These are phyloP conservation scores for Erodium moschatum DNA, from an alignment of 441 rosid species.

Conservation along the genomic window DNA sequence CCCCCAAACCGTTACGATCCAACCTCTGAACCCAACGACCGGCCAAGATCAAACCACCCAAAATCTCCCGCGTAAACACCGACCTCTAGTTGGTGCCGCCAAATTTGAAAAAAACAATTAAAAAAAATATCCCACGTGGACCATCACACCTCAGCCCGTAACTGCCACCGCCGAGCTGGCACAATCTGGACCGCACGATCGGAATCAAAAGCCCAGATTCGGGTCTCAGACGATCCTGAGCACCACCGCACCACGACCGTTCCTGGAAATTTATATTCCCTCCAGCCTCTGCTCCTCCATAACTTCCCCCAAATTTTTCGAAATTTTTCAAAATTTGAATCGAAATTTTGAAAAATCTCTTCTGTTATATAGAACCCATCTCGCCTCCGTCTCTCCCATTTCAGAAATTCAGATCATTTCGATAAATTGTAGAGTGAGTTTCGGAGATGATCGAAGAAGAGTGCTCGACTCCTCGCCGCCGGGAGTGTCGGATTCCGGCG, in stretches of 20 bases:
- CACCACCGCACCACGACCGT: neutral
- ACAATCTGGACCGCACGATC: constrained; percentile 26
- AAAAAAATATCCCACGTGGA: constrained; percentile 25
- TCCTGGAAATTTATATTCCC: neutral
- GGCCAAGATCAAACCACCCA: constrained; percentile 13
- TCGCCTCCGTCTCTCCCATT: constrained; percentile 2
- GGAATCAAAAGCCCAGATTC: constrained; percentile 10
- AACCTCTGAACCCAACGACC: neutral
- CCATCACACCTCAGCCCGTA: constrained; percentile 7
- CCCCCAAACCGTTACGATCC: neutral
- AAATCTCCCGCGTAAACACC: constrained; percentile 43
- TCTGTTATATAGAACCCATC: neutral
- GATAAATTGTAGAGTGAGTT: neutral
- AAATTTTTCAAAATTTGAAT: constrained; percentile 20
- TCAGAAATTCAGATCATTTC: neutral
- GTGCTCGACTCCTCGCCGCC: constrained; percentile 44
- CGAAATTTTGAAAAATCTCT: constrained; percentile 17
- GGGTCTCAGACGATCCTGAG: no score
- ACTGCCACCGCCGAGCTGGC: constrained; percentile 25
- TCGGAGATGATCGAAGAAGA: constrained; percentile 29
- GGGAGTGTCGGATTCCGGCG: constrained; percentile 33
- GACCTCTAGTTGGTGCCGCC: constrained; percentile 36
- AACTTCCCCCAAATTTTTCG: constrained; percentile 16
- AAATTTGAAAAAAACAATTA: constrained; percentile 22
- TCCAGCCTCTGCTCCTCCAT: constrained; percentile 4